Conservation (phyloP, 768 basidiomycete species). For the Russula vinacea region DNA sequence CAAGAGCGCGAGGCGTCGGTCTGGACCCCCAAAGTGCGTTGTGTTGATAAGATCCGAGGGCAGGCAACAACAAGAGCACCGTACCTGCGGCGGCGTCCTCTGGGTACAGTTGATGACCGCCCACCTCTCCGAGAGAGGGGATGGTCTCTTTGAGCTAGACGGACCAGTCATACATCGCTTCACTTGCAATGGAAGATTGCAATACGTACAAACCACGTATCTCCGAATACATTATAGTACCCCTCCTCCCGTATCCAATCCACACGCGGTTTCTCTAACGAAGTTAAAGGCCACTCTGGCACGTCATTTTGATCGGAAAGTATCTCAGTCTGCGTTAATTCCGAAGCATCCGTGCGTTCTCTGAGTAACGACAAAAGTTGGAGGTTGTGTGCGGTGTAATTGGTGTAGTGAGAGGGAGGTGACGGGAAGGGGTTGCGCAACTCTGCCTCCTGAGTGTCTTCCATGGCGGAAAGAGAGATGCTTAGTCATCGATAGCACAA, state of each 20-base stretch:
- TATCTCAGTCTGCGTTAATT: conserved; percentile 56
- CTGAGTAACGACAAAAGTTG: conserved; percentile 60
- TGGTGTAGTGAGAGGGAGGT: conserved; percentile 79
- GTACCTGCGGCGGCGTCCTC: conserved; percentile 64
- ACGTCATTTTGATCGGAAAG: conserved; percentile 69
- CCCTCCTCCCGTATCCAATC: conserved; percentile 91
- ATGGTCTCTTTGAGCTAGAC: conserved; percentile 76
- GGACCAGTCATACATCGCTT: conserved; percentile 12
- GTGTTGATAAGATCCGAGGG: background rate
- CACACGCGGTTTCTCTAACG: conserved; percentile 81
- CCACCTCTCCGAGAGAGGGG: conserved; percentile 76
- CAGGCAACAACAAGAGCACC: background rate
- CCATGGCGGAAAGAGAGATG: conserved; percentile 41
- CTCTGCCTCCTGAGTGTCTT: conserved; percentile 69
- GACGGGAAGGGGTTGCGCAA: conserved; percentile 86
- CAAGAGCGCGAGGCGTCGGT: conserved; percentile 71
- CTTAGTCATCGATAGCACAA: too few relatives aligned
- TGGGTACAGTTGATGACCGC: conserved; percentile 79
- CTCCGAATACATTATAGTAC: conserved; percentile 80
- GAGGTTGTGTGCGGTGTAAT: conserved; percentile 74
- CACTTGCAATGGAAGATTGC: background rate
- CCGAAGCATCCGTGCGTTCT: conserved; percentile 43
- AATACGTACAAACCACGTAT: conserved; percentile 78
- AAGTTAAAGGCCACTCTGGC: conserved; percentile 71
- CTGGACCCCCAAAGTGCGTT: conserved; percentile 39